phyloP scores from a whole-genome alignment of 1,284 basidiomycete species.

The Agroathelia rolfsii region DNA sequence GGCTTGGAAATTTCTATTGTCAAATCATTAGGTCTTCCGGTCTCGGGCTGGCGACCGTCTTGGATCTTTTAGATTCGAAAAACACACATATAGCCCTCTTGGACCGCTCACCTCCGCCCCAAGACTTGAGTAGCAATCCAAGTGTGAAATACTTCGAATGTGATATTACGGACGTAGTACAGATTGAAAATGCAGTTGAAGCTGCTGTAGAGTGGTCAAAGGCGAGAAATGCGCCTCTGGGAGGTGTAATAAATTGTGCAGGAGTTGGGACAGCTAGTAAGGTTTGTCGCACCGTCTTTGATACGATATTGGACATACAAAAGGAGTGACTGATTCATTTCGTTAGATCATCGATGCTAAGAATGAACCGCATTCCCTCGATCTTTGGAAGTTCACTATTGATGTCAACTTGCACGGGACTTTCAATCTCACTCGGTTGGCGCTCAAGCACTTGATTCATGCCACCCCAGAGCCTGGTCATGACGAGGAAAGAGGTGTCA shows the following conservation, averaged over 20 bases:
- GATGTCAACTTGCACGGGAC: conserved; percentile 43
- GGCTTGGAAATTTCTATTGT: too few relatives aligned
- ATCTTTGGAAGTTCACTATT: conserved; percentile 40
- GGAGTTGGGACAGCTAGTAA: conserved; percentile 35
- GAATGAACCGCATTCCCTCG: conserved; percentile 35
- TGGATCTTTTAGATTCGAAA: conserved; percentile 28
- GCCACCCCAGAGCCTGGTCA: conserved; percentile 32
- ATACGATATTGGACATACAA: too few relatives aligned
- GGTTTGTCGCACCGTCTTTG: too few relatives aligned
- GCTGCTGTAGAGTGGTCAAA: conserved; percentile 32
- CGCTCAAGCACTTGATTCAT: conserved; percentile 35
- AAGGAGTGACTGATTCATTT: too few relatives aligned
- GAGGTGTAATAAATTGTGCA: conserved; percentile 48
- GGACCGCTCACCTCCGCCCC: conserved; percentile 37
- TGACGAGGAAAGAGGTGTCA: conserved; percentile 43
- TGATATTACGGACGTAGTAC: conserved; percentile 30
- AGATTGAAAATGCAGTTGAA: conserved; percentile 32
- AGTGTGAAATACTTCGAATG: conserved; percentile 32
- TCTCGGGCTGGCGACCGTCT: conserved; percentile 40
- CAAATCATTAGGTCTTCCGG: conserved; percentile 51
- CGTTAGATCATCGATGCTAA: conserved; percentile 36
- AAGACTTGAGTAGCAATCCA: conserved; percentile 13
- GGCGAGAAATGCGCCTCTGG: conserved; percentile 31
- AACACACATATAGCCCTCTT: conserved; percentile 37
- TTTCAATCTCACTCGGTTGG: conserved; percentile 45